Base-by-base conservation (phyloP, 2,329 filamentous ascomycete species). In the Diaporthe sp. region DNA sequence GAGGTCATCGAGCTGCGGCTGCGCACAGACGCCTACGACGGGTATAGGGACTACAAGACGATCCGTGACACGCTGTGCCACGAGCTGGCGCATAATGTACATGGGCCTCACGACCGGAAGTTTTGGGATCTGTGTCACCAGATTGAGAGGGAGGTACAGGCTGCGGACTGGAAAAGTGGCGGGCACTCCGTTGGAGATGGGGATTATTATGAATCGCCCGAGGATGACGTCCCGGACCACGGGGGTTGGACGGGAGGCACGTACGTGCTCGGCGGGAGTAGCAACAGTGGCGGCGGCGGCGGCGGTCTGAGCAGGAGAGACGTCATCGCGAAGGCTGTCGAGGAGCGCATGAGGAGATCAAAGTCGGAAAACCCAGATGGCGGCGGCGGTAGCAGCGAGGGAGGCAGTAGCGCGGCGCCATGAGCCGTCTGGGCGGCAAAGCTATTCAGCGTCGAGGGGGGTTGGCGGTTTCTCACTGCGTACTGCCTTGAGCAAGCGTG, bases 31-130 rank as follows among this genome's bases (percentile, higher is more conserved):
- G 94, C 94, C 3, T 95, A 97, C 82, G 95, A 98, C 83, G 97
- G 97, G 0, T 98, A 98, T 81, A 88, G 97, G 51, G 95, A 98
- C 82, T 99, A 98, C 85, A 93, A 93, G 80, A 96, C 94, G 0
- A 97, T 99, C 67, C 91, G 97, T 71, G 94, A 94, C 79, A 98
- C 97, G 61, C 87, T 99, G 17, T 98, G 96, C 82, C 97, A 99
- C 85, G 97, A 99, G 86, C 88, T 99, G 25, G 93, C 96, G 78
- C 97, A 99, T 84, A 98, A 98, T 80, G 94, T 98, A 13, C 93
- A 94, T 85, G 89, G 94, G 0, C 91, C 94, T 0, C 97, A 99
- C 83, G 95, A 98, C 84, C 88, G 91, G 25, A 86, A 94, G 62
- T 99, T 99, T 81, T 98, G 97, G 96, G 91, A 95, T 72, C 84